Percentiles rank a stretch among this genome's conserved stretches.
phyloP scores from a whole-genome alignment of 371 early-diverging fungal species.

The Syncephalastrum racemosum region DNA sequence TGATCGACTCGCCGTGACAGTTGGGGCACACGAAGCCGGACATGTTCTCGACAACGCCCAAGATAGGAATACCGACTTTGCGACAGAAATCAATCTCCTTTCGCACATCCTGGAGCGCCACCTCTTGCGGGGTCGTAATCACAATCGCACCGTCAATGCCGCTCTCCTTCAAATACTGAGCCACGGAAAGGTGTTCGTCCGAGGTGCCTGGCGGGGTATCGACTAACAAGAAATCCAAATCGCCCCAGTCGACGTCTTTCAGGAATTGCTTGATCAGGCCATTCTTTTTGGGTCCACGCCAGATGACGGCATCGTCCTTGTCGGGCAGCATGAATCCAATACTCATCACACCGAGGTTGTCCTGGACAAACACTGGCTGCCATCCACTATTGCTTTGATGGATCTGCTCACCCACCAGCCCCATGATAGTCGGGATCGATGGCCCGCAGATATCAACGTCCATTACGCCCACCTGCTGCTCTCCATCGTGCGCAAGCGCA shows the following conservation, averaged over 20 bases:
- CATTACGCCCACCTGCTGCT: slow-evolving; percentile 84
- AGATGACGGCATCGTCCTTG: slow-evolving; percentile 94
- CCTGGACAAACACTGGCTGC: slow-evolving; percentile 90
- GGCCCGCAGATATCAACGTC: slow-evolving; percentile 99
- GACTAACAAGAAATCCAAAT: slow-evolving; percentile 90
- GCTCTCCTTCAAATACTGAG: slow-evolving; percentile 74
- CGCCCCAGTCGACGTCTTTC: slow-evolving; percentile 94
- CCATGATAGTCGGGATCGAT: slow-evolving; percentile 94
- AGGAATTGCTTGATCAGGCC: slow-evolving; percentile 97
- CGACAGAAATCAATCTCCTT: slow-evolving; percentile 96
- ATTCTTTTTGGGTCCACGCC: slow-evolving; percentile 98
- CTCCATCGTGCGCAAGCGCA: slow-evolving; percentile 68
- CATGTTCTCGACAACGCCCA: slow-evolving; percentile 99
- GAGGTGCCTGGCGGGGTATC: slow-evolving; percentile 99
- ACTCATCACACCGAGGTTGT: slow-evolving; percentile 91
- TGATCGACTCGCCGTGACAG: slow-evolving; percentile 80
- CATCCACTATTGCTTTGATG: slow-evolving; percentile 84
- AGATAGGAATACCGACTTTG: slow-evolving; percentile 85
- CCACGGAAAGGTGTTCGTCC: slow-evolving; percentile 95
- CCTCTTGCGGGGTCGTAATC: slow-evolving; percentile 98
- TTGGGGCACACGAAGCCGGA: slow-evolving; percentile 94
- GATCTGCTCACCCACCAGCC: slow-evolving; percentile 83
- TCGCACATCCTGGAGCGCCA: slow-evolving; percentile 94
- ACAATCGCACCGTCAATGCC: slow-evolving; percentile 91
- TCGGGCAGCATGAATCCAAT: slow-evolving; percentile 95